phyloP scores from a whole-genome alignment of 345 rosid genomes.

The Cardamine chenopodiifolia region DNA sequence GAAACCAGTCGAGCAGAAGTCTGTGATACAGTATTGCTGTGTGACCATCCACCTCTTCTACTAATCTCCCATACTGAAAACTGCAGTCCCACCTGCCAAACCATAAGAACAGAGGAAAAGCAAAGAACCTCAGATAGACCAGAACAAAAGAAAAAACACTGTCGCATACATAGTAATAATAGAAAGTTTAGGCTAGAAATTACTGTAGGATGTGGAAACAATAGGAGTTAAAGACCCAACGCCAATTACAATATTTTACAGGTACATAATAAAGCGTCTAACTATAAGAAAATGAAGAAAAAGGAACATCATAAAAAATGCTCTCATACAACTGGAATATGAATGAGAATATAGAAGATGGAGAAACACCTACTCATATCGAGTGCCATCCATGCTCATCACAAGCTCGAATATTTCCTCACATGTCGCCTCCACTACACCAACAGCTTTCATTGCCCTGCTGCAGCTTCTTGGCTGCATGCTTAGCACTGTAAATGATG shows the following conservation, averaged over 20 bases:
- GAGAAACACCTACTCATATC: constrained; percentile 88
- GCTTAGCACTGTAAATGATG: constrained; percentile 37
- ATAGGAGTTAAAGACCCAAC: background rate
- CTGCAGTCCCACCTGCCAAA: constrained; percentile 97
- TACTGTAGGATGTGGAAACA: constrained; percentile 1
- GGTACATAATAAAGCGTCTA: background rate
- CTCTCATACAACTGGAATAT: background rate
- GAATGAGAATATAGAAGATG: constrained; percentile 26
- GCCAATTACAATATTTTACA: background rate
- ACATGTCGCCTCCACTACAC: constrained; percentile 96
- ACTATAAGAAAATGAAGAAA: constrained; percentile 1
- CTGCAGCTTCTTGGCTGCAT: constrained; percentile 99
- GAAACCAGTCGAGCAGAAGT: constrained; percentile 97
- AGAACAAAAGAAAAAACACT: constrained; percentile 5
- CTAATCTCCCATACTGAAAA: constrained; percentile 89
- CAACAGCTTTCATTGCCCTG: constrained; percentile 99
- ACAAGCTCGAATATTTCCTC: constrained; percentile 97
- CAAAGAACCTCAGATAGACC: constrained; percentile 29
- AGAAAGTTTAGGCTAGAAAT: background rate
- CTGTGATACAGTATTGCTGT: constrained; percentile 95
- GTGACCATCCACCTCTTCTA: constrained; percentile 99
- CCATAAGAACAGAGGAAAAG: constrained; percentile 21
- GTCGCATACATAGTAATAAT: background rate
- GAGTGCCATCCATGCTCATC: constrained; percentile 99
- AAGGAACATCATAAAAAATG: background rate